Evolutionary conservation across 306 rosid species (phyloP), one percentile per base, ranked within the genome.

Genomic region (Cajanus cajan): DNA sequence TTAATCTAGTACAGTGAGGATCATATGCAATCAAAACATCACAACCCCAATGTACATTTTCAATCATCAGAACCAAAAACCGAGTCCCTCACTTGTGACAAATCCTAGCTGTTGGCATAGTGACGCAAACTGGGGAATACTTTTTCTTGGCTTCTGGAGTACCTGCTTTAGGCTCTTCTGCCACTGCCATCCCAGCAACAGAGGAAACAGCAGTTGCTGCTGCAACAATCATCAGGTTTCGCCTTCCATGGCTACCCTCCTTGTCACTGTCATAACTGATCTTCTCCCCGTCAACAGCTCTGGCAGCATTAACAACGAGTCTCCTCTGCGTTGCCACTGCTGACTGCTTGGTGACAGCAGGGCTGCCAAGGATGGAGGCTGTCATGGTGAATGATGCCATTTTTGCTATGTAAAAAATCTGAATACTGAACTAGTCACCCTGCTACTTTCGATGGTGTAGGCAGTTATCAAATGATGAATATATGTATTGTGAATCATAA

Each of bases 71-170:
- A 55, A 73, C 10, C 2, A 48, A 45, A 68, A 39, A 8, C 2
- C 25, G 19, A 18, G 39, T 9, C 5, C 33, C 59, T 84, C 85
- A 81, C 4, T 76, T 85, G 74, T 15, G 87, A 74, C 93, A 83
- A 59, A 87, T 74, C 68, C 61, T 77, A 48, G 90, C 88, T 19
- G 90, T 85, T 44, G 89, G 89, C 78, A 63, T 81, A 47, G 87
- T 89, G 40, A 87, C 90, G 85, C 90, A 89, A 81, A 87, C 31
- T 12, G 88, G 78, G n/a, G 63, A 82, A 80, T 89, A 85, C 59
- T 16, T 51, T 45, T 87, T 87, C 87, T 69, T 89, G 15, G 88
- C 93, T 78, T 83, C 89, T 1, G 86, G 74, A 18, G 82, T 66
- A 6, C 87, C 87, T 0, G 2, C 54, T 43, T 79, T 83, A 0